These are phyloP conservation scores for Coniferiporia sulphurascens DNA, from an alignment of 1,284 basidiomycete genomes.

Conservation along the genomic window DNA sequence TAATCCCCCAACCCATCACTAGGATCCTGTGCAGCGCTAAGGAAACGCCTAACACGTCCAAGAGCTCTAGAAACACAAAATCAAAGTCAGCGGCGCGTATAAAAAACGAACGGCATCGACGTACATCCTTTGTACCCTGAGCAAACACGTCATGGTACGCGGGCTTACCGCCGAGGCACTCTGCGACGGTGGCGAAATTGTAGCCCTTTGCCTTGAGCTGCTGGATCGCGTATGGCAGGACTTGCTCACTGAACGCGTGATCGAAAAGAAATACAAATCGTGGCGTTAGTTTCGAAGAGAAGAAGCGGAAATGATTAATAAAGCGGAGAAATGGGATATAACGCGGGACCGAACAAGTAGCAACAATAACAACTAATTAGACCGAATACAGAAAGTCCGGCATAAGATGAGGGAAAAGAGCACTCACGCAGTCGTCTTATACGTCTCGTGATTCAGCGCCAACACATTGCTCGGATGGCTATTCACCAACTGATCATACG, in stretches of 20 bases:
- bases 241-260: constrained; percentile 12
- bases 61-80: constrained; percentile 10
- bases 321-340: no score
- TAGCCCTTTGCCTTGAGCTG: constrained; percentile 31
- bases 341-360: no score
- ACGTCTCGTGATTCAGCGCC: constrained; percentile 41
- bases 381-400: background rate
- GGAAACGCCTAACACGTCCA: constrained; percentile 12
- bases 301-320: no score
- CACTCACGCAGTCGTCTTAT: constrained; percentile 35
- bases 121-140: constrained; percentile 14
- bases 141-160: constrained; percentile 3
- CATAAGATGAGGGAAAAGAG: background rate
- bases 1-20: no score
- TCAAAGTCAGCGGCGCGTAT: background rate
- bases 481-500: constrained; percentile 29
- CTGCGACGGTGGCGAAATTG: constrained; percentile 40
- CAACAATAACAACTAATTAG: background rate
- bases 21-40: no score
- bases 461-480: constrained; percentile 35
- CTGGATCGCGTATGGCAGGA: constrained; percentile 26
- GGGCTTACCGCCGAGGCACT: constrained; percentile 37
- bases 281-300: background rate
- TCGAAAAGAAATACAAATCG: background rate
- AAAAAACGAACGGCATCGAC: background rate